Evolutionary conservation across 148 eudicot genomes (phyloP).

Genomic region (Rhododendron ferrugineum): DNA sequence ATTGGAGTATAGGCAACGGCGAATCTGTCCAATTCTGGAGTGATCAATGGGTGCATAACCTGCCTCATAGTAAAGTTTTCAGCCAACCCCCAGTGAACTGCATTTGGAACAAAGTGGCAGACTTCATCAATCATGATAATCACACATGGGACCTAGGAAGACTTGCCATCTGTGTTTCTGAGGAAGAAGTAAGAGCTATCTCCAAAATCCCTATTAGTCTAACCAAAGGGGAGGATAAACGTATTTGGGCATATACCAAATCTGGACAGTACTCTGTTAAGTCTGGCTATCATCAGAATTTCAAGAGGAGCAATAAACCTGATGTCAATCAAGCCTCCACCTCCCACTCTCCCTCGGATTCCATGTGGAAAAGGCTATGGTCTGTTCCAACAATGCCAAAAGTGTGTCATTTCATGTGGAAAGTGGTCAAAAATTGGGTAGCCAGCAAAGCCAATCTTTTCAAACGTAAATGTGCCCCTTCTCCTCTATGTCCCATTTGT

Average conservation of each 20-base stretch:
- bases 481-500: neutral
- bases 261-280: neutral
- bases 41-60: neutral
- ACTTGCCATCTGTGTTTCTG: neutral
- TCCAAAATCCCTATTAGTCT: neutral
- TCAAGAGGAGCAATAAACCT: no score
- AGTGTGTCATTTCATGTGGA: neutral
- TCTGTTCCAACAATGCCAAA: neutral
- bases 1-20: neutral
- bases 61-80: accelerated
- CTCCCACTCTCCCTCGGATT: neutral
- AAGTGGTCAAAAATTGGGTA: neutral
- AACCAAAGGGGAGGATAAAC: accelerated
- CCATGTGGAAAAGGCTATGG: neutral
- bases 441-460: neutral
- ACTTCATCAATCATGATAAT: no score
- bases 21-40: accelerated
- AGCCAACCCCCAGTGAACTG: neutral
- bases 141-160: accelerated
- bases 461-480: neutral
- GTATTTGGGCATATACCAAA: accelerated
- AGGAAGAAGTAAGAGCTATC: accelerated
- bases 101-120: neutral
- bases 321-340: neutral
- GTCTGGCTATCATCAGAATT: neutral